Evolutionary conservation across 1,284 basidiomycete genomes (phyloP), one percentile per base, ranked within the genome.

Genomic region (Microstroma glucosiphilum): DNA sequence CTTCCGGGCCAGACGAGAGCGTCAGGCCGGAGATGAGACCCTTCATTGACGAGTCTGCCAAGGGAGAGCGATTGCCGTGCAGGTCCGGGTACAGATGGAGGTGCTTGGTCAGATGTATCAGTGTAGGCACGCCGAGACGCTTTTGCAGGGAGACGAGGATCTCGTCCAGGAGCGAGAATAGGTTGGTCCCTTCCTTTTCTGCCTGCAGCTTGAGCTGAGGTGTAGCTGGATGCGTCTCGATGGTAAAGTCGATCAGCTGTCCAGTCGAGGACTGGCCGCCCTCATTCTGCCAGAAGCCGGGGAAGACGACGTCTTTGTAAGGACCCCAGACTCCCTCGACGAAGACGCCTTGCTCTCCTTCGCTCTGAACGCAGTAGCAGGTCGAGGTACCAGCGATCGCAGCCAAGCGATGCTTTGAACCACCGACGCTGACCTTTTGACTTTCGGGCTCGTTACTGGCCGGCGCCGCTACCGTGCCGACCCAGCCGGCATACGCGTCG

Each of bases 401-500:
- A 8, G 93, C 93, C 26, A 98, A 83, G 57, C 93, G 85, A 75
- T 90, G 86, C 49, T 70, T 65, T 25, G 73, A 69, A 56, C 65
- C 69, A 80, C 81, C 60, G 17, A 71, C 70, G 23, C 66, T 76
- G 25, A 85, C 85, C 40, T 85, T 80, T 9, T 59, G 58, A 4
- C 66, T 58, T 4, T 62, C 56, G 12, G 63, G 63, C 60, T 85
- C 84, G 26, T 80, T 76, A 49, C 82, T 85, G 67, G 87, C 87
- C 21, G 86, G 82, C 8, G 92, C 93, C 8, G 90, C 94, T 43
- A 96, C 87, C 0, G 94, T 97, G 19, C 96, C 94, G 71, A 98
- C 84, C 94, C 94, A 98, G n/a, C 94, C 94, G 1, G 94, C 92
- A 80, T 97, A 96, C 85, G 93, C 94, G 73, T 98, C 94, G 73